Evolutionary conservation across 2,329 filamentous ascomycete species (phyloP), one percentile per base, ranked within the genome.

Genomic region (Bipolaris sorokiniana): DNA sequence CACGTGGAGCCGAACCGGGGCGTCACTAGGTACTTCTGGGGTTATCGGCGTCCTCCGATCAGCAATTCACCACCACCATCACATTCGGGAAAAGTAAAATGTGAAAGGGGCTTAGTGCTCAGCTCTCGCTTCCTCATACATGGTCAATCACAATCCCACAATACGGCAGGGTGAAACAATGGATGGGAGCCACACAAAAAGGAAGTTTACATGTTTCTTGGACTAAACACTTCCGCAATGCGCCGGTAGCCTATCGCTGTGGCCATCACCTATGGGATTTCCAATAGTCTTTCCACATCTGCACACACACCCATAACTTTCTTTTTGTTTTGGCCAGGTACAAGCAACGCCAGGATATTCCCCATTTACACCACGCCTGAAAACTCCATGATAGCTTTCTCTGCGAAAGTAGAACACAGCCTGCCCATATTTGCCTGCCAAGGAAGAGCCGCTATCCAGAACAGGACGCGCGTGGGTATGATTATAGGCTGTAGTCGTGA

Each of bases 401-500:
- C 33, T 18, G 33, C 26, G 46, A 51, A 56, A 49, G 31, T 15
- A 26, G 34, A 58, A 51, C 28, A 45, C 28, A 45, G 15, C 28
- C 18, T 48, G 46, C 46, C 46, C 33, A 38, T 26, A 33, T 28
- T 34, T 41, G 33, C 34, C 45, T 20, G n/a, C 37, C 36, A 48
- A 37, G 22, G 15, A n/a, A 26, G 20, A 31, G 16, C 48, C 13
- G 15, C 44, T 36, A 23, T 23, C 26, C 40, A 37, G 31, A 45
- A 20, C 34, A 31, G n/a, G 11, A 34, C n/a, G 34, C n/a, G 26
- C 13, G 20, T 44, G 20, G 15, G 28, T n/a, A 37, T 9, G 3
- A 52, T 59, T 58, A 76, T 51, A 76, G 60, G 47, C 71, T 73
- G 61, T 75, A 81, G 53, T 88, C 86, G 68, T 88, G 85, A 61